Base-by-base conservation (phyloP, 345 rosid species). In the Pistacia atlantica region DNA sequence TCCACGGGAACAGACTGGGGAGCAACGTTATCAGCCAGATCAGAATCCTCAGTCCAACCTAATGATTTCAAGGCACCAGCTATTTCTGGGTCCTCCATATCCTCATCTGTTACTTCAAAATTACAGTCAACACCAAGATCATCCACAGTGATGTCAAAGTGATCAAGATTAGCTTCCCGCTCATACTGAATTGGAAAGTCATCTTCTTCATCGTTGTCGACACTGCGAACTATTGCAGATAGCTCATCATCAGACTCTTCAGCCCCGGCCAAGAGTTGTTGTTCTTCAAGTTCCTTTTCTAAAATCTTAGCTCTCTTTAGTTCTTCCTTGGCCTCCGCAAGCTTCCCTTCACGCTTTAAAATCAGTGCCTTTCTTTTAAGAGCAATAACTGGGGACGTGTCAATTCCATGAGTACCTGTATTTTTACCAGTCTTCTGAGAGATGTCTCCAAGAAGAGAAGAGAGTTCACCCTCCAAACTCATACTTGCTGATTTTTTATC, bases 311-410 rank as follows among this genome's bases (percentile, higher is more conserved):
- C 98, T 77, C 76, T 89, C 86, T 90, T 96, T 22, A 93, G 80
- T 83, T 96, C 98, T 84, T 96, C 97, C 87, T 96, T 96, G 64
- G 99, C 99, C 88, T 96, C 98, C 16, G 86, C 87, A 82, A 96
- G 94, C 74, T 91, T 93, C 61, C 99, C 99, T 84, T 91, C 95
- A 69, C 94, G 97, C 86, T 96, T 96, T 78, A 93, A 80, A 49
- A 74, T 66, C 65, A 96, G 93, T 16, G 99, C 99, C 78, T 87
- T 91, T 77, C 84, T 90, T 82, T 96, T 93, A 83, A 83, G 88
- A 72, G 89, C 93, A 84, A 84, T 51, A 71, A 93, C 90, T 79
- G 86, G 85, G 28, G 84, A 82, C 81, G 84, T 93, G 81, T 85
- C 92, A 35, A 82, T 71, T 70, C 89, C 87, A 64, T 67, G 85